A percentile compares a stretch with the other conserved stretches of the same genome.
phyloP scores from a whole-genome alignment of 78 protist genomes.

The Cavenderia fasciculata region DNA sequence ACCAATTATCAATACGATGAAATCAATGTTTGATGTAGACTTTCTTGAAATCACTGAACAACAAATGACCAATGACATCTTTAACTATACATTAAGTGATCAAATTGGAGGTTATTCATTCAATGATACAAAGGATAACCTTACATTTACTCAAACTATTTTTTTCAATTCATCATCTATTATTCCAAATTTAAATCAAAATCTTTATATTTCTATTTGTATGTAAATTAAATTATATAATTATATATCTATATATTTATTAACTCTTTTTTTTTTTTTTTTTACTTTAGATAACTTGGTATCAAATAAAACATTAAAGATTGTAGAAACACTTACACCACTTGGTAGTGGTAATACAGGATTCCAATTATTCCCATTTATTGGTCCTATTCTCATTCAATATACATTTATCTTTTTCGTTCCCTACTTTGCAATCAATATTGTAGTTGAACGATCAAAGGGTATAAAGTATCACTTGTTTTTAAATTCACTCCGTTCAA shows the following conservation, averaged over 20 bases:
- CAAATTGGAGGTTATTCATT: constrained; percentile 24
- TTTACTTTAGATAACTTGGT: neutral
- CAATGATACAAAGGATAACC: neutral
- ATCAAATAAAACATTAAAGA: neutral
- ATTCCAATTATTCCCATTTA: neutral
- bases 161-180: constrained; percentile 1
- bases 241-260: neutral
- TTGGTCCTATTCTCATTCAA: constrained; percentile 23
- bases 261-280: neutral
- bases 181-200: neutral
- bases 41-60: neutral
- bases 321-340: neutral
- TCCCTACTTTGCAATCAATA: constrained; percentile 28
- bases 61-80: neutral
- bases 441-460: constrained; percentile 21
- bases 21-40: neutral
- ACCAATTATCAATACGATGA: neutral
- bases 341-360: neutral
- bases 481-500: constrained; percentile 15
- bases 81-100: neutral
- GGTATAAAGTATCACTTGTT: constrained; percentile 43
- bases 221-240: neutral
- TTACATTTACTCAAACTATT: constrained; percentile 13
- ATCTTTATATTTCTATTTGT: neutral
- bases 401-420: constrained; percentile 34